Percentiles rank a stretch among this genome's conserved stretches.
These are phyloP conservation scores for Blastocystis sp. DNA, from an alignment of 352 stramenopile species.

Conservation along the genomic window DNA sequence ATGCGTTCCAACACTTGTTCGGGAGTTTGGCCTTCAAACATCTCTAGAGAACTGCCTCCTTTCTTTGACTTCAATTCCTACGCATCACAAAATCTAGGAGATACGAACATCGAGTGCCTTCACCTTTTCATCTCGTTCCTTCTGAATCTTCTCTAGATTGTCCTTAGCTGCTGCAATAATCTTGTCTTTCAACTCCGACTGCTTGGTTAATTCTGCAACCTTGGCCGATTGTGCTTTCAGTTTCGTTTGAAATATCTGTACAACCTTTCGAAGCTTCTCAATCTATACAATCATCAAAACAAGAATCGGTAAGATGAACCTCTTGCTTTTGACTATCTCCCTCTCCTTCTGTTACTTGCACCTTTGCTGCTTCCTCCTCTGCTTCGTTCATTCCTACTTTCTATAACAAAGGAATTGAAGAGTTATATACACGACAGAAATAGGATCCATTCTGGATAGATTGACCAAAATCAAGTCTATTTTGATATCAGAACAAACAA, in stretches of 20 bases:
- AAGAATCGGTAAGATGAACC: not conserved
- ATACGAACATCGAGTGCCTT: not conserved
- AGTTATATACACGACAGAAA: not conserved
- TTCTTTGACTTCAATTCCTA: constrained; percentile 32
- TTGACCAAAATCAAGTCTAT: too few relatives aligned
- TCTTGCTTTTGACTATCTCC: constrained; percentile 7
- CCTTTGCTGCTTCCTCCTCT: not conserved
- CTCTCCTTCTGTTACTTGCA: not conserved
- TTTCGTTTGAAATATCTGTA: constrained; percentile 30
- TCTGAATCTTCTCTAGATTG: constrained; percentile 35
- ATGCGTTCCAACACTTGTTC: constrained; percentile 25
- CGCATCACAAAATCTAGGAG: not conserved
- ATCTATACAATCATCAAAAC: not conserved
- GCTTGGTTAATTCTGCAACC: constrained; percentile 23
- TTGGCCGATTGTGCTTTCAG: not conserved
- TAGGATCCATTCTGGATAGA: too few relatives aligned
- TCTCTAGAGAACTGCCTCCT: not conserved
- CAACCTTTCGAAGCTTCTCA: constrained; percentile 20
- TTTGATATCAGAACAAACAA: not conserved
- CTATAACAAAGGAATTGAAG: not conserved
- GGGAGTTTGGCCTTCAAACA: constrained; percentile 15
- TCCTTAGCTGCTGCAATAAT: constrained; percentile 31
- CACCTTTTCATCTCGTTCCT: constrained; percentile 26
- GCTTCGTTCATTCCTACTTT: not conserved
- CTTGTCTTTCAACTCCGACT: constrained; percentile 19